These are phyloP conservation scores for Aegilops umbellulata DNA, from an alignment of 176 grass and related monocot genomes.

Conservation along the genomic window DNA sequence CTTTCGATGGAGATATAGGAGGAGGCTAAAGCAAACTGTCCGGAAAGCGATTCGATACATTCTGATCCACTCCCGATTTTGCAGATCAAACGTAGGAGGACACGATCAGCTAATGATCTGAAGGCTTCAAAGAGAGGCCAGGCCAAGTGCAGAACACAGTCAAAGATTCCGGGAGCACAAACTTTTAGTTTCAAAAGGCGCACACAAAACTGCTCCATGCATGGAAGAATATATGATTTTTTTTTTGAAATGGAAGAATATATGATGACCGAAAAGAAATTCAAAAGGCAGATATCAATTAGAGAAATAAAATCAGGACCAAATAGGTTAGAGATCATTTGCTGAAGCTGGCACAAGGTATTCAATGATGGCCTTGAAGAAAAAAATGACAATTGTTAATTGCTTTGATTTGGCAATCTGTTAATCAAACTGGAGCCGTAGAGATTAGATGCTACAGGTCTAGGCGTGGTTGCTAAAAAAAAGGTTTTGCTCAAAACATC, in stretches of 20 bases:
- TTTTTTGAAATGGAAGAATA: conserved; percentile 23
- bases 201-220: conserved; percentile 17
- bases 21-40: not conserved
- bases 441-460: conserved; percentile 46
- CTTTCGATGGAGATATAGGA: conserved; percentile 5
- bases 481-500: no score
- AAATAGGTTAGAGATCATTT: conserved; percentile 1
- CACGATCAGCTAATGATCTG: conserved; percentile 22
- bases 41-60: conserved; percentile 23
- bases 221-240: conserved; percentile 26
- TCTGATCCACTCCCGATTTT: conserved; percentile 23
- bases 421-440: conserved; percentile 34
- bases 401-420: conserved; percentile 26
- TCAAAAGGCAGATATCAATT: not conserved
- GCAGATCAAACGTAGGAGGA: conserved; percentile 17
- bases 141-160: conserved; percentile 32
- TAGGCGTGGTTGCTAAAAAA: conserved; percentile 6
- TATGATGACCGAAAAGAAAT: conserved; percentile 1
- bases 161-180: conserved; percentile 41
- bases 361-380: conserved; percentile 36
- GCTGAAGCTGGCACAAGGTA: conserved; percentile 7
- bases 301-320: not conserved
- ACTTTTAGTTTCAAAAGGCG: conserved; percentile 8
- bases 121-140: conserved; percentile 46
- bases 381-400: conserved; percentile 28